A percentile compares a stretch with the other conserved stretches of the same genome.
Evolutionary conservation across 2,329 filamentous ascomycete genomes (phyloP).

Genomic region (Fusarium pseudograminearum): DNA sequence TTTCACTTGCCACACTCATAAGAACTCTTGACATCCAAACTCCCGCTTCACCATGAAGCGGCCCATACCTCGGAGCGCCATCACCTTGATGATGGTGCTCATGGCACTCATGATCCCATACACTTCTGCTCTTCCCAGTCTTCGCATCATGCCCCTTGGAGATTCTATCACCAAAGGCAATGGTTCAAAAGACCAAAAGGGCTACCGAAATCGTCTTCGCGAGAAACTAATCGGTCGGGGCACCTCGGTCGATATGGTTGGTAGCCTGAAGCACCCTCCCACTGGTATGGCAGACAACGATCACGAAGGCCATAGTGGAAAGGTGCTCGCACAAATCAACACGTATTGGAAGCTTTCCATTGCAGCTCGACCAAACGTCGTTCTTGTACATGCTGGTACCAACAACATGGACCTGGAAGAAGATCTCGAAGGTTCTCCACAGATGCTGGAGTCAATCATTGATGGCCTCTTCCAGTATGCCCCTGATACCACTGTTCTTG

Average conservation of each 20-base stretch:
- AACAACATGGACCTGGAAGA: slow-evolving; percentile 29
- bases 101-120: slow-evolving; percentile 1
- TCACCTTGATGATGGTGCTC: not conserved
- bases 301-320: slow-evolving; percentile 32
- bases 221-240: slow-evolving; percentile 8
- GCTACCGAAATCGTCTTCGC: slow-evolving; percentile 16
- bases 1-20: too few relatives aligned
- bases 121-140: slow-evolving; percentile 9
- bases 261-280: slow-evolving; percentile 3
- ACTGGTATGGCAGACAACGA: slow-evolving; percentile 26
- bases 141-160: slow-evolving; percentile 32
- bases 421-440: not conserved
- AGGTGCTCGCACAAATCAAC: slow-evolving; percentile 11
- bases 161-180: slow-evolving; percentile 38
- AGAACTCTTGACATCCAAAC: too few relatives aligned
- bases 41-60: too few relatives aligned
- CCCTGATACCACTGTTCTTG: slow-evolving; percentile 12
- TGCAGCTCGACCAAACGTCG: slow-evolving; percentile 6
- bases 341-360: slow-evolving; percentile 20
- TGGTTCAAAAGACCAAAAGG: slow-evolving; percentile 14
- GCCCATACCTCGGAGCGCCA: not conserved
- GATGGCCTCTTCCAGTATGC: slow-evolving; percentile 10
- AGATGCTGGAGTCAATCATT: not conserved
- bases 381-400: slow-evolving; percentile 28
- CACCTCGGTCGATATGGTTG: slow-evolving; percentile 23